Conservation (phyloP, 768 basidiomycete species). For the Lyophyllum semitale region DNA sequence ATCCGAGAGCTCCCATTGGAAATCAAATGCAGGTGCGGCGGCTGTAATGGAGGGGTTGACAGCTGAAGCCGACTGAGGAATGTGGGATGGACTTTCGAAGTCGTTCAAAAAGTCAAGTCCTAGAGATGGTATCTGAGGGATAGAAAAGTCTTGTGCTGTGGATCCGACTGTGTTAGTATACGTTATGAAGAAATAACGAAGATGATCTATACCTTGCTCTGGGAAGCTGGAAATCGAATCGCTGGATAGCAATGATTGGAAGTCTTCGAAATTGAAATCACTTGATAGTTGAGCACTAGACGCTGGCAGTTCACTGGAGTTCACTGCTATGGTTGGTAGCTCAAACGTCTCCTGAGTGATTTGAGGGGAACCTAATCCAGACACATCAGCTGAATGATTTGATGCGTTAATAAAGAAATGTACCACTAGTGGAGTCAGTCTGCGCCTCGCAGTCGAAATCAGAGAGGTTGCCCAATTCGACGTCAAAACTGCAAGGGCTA, state of each 20-base stretch:
- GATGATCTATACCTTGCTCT: background rate
- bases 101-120: background rate
- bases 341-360: background rate
- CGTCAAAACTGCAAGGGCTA: slow-evolving; percentile 29
- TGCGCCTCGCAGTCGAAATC: slow-evolving; percentile 7
- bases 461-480: slow-evolving; percentile 32
- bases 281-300: background rate
- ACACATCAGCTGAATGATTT: background rate
- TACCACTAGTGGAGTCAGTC: background rate
- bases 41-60: background rate
- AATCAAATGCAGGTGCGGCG: background rate
- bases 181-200: background rate
- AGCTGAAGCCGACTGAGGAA: background rate
- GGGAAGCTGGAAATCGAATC: background rate
- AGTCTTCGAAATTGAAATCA: background rate
- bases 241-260: background rate
- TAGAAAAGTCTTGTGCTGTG: slow-evolving; percentile 1
- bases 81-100: background rate
- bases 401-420: background rate
- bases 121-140: background rate
- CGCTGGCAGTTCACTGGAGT: background rate
- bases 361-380: background rate
- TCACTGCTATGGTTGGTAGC: background rate
- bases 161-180: background rate
- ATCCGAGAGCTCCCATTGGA: background rate